Evolutionary conservation across 768 basidiomycete species (phyloP), one percentile per base, ranked within the genome.

Genomic region (Boletus coccyginus): DNA sequence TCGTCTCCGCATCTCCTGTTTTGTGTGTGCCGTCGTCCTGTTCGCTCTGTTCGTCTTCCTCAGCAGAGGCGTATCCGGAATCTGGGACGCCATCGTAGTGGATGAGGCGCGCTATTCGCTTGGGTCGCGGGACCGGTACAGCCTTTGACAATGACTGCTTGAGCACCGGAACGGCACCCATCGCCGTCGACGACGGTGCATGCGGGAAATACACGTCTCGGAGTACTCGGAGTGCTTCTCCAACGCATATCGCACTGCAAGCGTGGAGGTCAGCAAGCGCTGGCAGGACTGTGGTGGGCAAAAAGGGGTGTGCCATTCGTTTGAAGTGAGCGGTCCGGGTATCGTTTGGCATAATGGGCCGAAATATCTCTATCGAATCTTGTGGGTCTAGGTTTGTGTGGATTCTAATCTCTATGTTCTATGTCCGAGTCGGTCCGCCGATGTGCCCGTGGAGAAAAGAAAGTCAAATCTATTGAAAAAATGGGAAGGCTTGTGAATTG

Each of bases 21-120:
- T 27, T 67, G 71, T 62, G 11, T 60, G 58, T 13, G 27, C 29
- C 41, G 14, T 56, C 60, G 9, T 72, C 71, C 2, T 77, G 78
- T 1, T 56, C 60, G 9, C 72, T 70, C 2, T 77, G 78, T 1
- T 80, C 81, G 1, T 85, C 83, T 47, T 83, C 85, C 49, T 85
- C 85, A 27, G 84, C 86, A 40, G 87, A 88, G 7, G 87, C 90
- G 60, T 91, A 91, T 36, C 90, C 90, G 12, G 88, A 90, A 70
- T 92, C 88, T 1, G 84, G 84, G 4, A 82, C 76, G 17, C 73
- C 72, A 10, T 66, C 70, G 49, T 79, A 77, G 53, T 77, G 77
- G 27, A 75, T 68, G 51, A 66, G 58, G 33, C 44, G 53, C 11
- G 31, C 53, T 14, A 42, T 56, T 50, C 52, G 66, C 31, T 67